phyloP scores from a whole-genome alignment of 1,139 yeast genomes.

The Pneumocystis wakefieldiae region DNA sequence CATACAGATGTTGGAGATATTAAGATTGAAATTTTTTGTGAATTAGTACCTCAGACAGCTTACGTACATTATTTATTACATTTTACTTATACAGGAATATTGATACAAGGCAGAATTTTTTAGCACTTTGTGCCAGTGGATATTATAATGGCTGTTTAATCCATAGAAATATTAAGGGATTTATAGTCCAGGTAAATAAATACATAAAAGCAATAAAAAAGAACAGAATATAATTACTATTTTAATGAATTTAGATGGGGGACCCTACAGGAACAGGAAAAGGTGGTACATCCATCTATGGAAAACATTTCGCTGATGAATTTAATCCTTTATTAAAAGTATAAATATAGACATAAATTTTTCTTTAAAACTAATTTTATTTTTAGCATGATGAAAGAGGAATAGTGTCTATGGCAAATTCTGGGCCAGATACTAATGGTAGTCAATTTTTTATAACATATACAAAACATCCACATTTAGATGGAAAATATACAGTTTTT shows the following conservation, averaged over 20 bases:
- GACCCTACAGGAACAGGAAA: slow-evolving; percentile 38
- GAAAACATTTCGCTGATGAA: slow-evolving; percentile 38
- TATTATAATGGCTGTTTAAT: slow-evolving; percentile 30
- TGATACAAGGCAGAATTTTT: slow-evolving; percentile 23
- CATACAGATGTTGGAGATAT: slow-evolving; percentile 31
- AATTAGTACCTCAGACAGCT: slow-evolving; percentile 27
- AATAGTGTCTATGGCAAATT: slow-evolving; percentile 33
- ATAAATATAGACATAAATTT: not conserved
- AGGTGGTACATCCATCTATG: slow-evolving; percentile 40
- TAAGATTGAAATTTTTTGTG: slow-evolving; percentile 30
- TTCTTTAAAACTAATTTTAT: not conserved
- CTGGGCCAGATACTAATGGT: slow-evolving; percentile 32
- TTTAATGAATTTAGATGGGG: slow-evolving; percentile 26
- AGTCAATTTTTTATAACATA: slow-evolving; percentile 33
- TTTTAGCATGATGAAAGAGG: slow-evolving; percentile 29
- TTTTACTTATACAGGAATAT: not conserved
- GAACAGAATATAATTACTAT: not conserved
- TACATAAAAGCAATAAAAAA: not conserved
- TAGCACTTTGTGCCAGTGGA: slow-evolving; percentile 37
- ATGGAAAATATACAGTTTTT: slow-evolving; percentile 44
- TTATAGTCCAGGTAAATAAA: slow-evolving; percentile 10
- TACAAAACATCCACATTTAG: slow-evolving; percentile 30
- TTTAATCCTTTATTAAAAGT: slow-evolving; percentile 26
- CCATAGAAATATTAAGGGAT: slow-evolving; percentile 30
- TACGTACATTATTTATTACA: slow-evolving; percentile 18